Evolutionary conservation across 805 yeast species (phyloP).

Genomic region (Yamadazyma kitorensis): DNA sequence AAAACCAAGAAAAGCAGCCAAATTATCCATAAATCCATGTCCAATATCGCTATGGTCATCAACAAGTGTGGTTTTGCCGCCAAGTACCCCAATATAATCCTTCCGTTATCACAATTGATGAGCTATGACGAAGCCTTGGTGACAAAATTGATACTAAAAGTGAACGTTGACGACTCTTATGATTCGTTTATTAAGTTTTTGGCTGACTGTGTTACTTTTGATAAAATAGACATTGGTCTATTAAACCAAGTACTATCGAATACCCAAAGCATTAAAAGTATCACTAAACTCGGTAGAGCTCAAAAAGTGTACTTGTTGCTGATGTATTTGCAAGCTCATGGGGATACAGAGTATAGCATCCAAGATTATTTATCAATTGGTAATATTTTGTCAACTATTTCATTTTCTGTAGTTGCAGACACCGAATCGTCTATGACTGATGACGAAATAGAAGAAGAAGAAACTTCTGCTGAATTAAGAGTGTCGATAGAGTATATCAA

Average conservation of each 20-base stretch:
- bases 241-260: not conserved
- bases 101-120: not conserved
- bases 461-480: conserved; percentile 11
- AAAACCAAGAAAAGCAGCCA: not conserved
- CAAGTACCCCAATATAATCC: conserved; percentile 3
- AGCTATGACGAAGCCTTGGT: not conserved
- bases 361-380: conserved; percentile 20
- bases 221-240: not conserved
- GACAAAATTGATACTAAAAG: conserved; percentile 3
- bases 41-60: not conserved
- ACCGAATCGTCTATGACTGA: too few species aligned
- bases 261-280: not conserved
- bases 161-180: conserved; percentile 10
- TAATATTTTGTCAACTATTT: conserved; percentile 16
- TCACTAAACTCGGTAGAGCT: not conserved
- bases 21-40: not conserved
- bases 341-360: conserved; percentile 10
- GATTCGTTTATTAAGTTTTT: conserved; percentile 3
- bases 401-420: conserved; percentile 15
- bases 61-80: not conserved
- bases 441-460: conserved; percentile 5
- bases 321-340: conserved; percentile 18
- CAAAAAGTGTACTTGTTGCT: conserved; percentile 4
- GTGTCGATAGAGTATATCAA: conserved; percentile 2
- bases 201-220: not conserved